Percentiles rank a stretch among this genome's conserved stretches.
phyloP scores from a whole-genome alignment of 2,329 filamentous ascomycete species.

The Aureobasidium namibiae region DNA sequence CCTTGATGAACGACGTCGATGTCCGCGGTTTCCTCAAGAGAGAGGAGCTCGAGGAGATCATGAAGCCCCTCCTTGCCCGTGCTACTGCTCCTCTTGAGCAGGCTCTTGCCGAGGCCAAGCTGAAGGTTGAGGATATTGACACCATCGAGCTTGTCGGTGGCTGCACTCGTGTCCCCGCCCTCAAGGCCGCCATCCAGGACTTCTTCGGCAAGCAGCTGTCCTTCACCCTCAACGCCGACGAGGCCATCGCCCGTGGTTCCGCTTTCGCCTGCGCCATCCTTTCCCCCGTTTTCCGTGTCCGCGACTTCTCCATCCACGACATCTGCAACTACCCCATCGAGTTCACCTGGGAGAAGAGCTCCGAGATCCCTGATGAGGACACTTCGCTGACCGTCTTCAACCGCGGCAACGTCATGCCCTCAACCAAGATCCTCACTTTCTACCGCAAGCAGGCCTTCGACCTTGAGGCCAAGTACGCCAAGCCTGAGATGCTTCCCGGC shows the following conservation, averaged over 20 bases:
- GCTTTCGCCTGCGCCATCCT: conserved; percentile 97
- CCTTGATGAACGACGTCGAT: conserved; percentile 95
- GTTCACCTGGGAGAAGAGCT: conserved; percentile 97
- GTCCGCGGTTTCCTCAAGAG: conserved; percentile 83
- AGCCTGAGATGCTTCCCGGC: conserved; percentile 77
- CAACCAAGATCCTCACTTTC: conserved; percentile 98
- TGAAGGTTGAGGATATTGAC: conserved; percentile 88
- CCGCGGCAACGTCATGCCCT: conserved; percentile 92
- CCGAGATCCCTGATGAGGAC: conserved; percentile 97
- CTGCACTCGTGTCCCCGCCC: conserved; percentile 81
- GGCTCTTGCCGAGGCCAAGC: conserved; percentile 86
- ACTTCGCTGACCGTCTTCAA: conserved; percentile 96
- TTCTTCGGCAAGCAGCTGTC: conserved; percentile 92
- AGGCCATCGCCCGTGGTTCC: conserved; percentile 90
- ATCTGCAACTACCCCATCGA: conserved; percentile 98
- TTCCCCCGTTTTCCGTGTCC: conserved; percentile 94
- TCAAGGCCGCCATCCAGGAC: conserved; percentile 81
- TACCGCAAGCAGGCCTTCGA: conserved; percentile 98
- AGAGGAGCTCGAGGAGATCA: conserved; percentile 85
- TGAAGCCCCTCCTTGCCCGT: conserved; percentile 73
- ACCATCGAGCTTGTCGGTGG: conserved; percentile 88
- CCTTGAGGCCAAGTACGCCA: conserved; percentile 86
- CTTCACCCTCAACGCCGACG: conserved; percentile 96
- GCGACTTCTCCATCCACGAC: conserved; percentile 95
- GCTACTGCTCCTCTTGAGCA: conserved; percentile 72